phyloP scores from a whole-genome alignment of 23 red algal genomes.

The Chondrus crispus region DNA sequence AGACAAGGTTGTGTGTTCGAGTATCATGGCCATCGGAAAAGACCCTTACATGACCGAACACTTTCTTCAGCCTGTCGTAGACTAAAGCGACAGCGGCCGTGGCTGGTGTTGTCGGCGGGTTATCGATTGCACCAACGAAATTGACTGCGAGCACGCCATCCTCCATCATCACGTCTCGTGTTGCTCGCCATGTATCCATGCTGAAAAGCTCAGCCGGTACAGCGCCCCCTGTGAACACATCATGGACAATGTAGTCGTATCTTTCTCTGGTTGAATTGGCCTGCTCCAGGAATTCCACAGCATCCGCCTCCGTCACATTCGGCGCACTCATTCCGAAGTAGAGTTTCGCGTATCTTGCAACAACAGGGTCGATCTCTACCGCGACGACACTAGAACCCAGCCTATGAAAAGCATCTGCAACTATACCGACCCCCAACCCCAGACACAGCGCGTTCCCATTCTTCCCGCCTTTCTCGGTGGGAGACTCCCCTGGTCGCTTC shows the following conservation, averaged over 20 bases:
- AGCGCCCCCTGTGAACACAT: slow-evolving; percentile 61
- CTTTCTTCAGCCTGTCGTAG: slow-evolving; percentile 3
- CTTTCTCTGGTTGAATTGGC: neutral
- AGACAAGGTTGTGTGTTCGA: slow-evolving; percentile 49
- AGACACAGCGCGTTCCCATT: slow-evolving; percentile 30
- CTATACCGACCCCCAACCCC: slow-evolving; percentile 53
- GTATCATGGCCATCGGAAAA: slow-evolving; percentile 42
- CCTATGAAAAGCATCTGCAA: slow-evolving; percentile 10
- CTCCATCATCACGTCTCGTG: neutral
- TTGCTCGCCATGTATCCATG: neutral
- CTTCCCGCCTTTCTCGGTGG: neutral
- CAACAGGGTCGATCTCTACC: slow-evolving; percentile 47
- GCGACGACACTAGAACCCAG: slow-evolving; percentile 38
- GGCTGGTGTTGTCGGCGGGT: slow-evolving; percentile 1
- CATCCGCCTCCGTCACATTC: slow-evolving; percentile 34
- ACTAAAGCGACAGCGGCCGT: slow-evolving; percentile 6
- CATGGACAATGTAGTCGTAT: slow-evolving; percentile 58
- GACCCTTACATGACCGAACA: slow-evolving; percentile 29
- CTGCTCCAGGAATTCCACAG: neutral
- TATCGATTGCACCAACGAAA: slow-evolving; percentile 51
- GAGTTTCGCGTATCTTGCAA: slow-evolving; percentile 10
- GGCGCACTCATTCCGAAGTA: slow-evolving; percentile 27
- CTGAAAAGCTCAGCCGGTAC: slow-evolving; percentile 34
- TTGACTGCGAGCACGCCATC: slow-evolving; percentile 55
- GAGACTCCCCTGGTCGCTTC: neutral